Base-by-base conservation (phyloP, 352 stramenopile species). In the Pythium chondricola region DNA sequence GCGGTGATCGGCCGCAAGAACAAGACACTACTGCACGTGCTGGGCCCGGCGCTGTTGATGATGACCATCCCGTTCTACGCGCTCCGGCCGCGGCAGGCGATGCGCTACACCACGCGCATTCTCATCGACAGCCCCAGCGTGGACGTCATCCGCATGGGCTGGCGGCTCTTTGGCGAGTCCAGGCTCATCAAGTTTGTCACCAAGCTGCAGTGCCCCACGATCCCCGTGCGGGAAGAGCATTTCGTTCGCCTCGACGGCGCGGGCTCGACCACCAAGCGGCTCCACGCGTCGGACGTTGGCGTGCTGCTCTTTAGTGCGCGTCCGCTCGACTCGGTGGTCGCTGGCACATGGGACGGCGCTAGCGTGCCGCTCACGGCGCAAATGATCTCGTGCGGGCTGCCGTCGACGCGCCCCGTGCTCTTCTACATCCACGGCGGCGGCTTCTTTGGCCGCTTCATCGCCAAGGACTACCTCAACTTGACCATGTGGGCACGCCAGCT, bases 391-490 rank as follows among this genome's bases (percentile, higher is more conserved):
- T 87, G 79, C 20, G 83, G 83, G 0, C 65, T 94, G 22, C 83
- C 83, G 0, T 71, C 69, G 2, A 63, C 72, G 8, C 65, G 75
- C 0, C 83, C 80, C 0, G 84, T 95, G 38, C 63, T 95, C 0
- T 56, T 95, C 10, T 95, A 95, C 44, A 83, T 94, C 27, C 85
- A 95, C 36, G 85, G 85, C 18, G 85, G 85, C 10, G 85, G 83
- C 2, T 95, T 93, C 51, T 92, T 95, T 35, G 83, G 78, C 0
- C 73, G 80, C n/a, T 93, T 93, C 55, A 85, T 95, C 47, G 83
- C 80, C 9, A 90, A 89, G 43, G 84, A 95, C 49, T 81, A 83
- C 8, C 69, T 85, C 38, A 90, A 85, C 33, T 40, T 93, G 46
- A 85, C 74, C 1, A 56, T 65, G 20, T 95, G 83, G 85, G 78